Percentiles rank a stretch among this genome's conserved stretches.
These are phyloP conservation scores for Metschnikowia lachancei DNA, from an alignment of 805 yeast species.

Conservation along the genomic window DNA sequence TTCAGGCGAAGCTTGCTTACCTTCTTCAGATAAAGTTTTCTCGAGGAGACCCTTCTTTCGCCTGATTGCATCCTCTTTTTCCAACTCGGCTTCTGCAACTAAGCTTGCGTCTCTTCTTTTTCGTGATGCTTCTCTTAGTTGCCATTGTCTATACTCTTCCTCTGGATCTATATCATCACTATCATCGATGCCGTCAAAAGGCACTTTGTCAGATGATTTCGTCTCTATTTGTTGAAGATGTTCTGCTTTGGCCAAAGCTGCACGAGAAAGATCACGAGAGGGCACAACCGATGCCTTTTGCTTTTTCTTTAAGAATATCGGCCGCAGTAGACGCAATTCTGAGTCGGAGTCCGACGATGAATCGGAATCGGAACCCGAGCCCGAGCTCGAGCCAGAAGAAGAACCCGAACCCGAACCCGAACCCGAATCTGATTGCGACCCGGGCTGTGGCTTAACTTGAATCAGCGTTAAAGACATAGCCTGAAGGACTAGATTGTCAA, in stretches of 20 bases:
- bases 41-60: conserved; percentile 11
- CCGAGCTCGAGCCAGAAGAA: neutral
- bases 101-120: conserved; percentile 36
- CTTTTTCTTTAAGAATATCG: conserved; percentile 15
- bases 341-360: conserved; percentile 4
- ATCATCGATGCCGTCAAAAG: conserved; percentile 48
- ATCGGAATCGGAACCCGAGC: conserved; percentile 4
- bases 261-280: neutral
- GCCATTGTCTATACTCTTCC: conserved; percentile 42
- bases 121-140: conserved; percentile 37
- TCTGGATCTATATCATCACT: conserved; percentile 58
- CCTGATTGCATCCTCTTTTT: conserved; percentile 30
- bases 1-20: neutral
- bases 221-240: conserved; percentile 11
- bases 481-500: neutral
- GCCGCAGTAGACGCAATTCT: conserved; percentile 10
- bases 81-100: conserved; percentile 30
- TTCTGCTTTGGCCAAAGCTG: conserved; percentile 16
- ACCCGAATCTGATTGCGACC: conserved; percentile 4
- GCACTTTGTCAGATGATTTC: conserved; percentile 11
- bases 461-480: neutral
- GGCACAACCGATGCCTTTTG: neutral
- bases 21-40: neutral
- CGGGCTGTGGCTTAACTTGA: neutral
- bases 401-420: conserved; percentile 5